Evolutionary conservation across 140 eudicot genomes (phyloP).

Genomic region (Senecio squalidus): DNA sequence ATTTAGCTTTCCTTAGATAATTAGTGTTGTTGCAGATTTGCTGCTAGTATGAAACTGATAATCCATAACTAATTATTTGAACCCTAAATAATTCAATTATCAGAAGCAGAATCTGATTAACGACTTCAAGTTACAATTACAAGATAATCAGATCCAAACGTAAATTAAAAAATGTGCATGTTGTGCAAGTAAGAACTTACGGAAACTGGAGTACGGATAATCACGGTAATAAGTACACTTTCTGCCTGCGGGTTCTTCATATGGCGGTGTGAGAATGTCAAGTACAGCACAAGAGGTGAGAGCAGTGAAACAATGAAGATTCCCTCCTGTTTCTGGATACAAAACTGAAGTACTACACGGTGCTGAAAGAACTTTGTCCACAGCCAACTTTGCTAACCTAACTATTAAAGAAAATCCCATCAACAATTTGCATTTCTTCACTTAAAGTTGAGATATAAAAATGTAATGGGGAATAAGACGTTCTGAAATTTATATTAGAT

Average conservation of each 20-base stretch:
- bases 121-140: too few species aligned
- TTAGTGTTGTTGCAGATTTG: too few species aligned
- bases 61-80: too few species aligned
- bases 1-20: too few species aligned
- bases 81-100: too few species aligned
- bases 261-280: constrained; percentile 92
- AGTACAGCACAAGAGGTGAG: constrained; percentile 91
- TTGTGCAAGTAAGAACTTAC: constrained; percentile 37
- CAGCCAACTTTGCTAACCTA: constrained; percentile 82
- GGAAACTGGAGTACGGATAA: constrained; percentile 63
- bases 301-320: constrained; percentile 90
- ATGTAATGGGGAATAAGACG: background rate
- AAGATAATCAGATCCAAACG: too few species aligned
- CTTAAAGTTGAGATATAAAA: background rate
- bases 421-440: constrained; percentile 10
- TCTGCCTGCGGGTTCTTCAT: constrained; percentile 76
- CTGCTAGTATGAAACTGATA: too few species aligned
- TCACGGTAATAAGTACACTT: constrained; percentile 87
- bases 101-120: too few species aligned
- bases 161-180: too few species aligned
- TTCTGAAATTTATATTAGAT: background rate
- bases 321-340: constrained; percentile 84
- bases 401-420: constrained; percentile 37
- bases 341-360: constrained; percentile 68
- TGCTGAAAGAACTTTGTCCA: constrained; percentile 80